Base-by-base conservation (phyloP, 257 asterid genomes). In the Cruciata laevipes region DNA sequence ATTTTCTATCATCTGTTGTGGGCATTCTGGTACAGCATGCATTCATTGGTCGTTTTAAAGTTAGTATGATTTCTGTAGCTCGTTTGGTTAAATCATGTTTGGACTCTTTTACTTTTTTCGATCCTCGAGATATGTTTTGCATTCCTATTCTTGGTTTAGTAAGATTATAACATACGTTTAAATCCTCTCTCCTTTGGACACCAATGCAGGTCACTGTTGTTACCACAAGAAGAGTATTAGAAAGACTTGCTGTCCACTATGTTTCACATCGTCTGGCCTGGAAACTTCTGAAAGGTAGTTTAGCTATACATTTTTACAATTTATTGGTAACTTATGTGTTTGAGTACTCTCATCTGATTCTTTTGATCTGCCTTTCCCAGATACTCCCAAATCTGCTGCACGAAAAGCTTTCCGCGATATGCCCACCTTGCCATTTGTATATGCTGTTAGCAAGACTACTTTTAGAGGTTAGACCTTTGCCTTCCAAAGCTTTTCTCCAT, bases 201-300 rank as follows among this genome's bases (percentile, higher is more conserved):
- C 37, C 69, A 61, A 65, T 63, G 72, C 80, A 90, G 97, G 83
- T 87, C 44, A 87, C 86, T 35, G 96, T 94, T 58, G 76, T 80
- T 47, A 94, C 97, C 17, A 94, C 96, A 6, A 82, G 96, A 64
- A 88, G 97, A 1, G 66, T 89, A 64, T 86, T 94, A 67, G 96
- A 94, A 78, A 84, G 99, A 76, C 78, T 94, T 58, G 86, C 96
- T 8, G 90, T 90, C 61, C 95, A 87, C 66, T 79, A 87, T 72
- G 85, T 82, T 74, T 94, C 99, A 60, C 96, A 75, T 61, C 89
- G 96, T 56, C 69, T 88, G 87, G 99, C 99, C 53, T 90, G 96
- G 91, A 94, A 94, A 73, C 96, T 94, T 69, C 90, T 94, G 79
- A 94, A 94, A 83, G 97, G 99, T 93, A 80, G 40, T 31, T 32